Base-by-base conservation (phyloP, 2,329 filamentous ascomycete genomes). In the Epichloe gansuensis region DNA sequence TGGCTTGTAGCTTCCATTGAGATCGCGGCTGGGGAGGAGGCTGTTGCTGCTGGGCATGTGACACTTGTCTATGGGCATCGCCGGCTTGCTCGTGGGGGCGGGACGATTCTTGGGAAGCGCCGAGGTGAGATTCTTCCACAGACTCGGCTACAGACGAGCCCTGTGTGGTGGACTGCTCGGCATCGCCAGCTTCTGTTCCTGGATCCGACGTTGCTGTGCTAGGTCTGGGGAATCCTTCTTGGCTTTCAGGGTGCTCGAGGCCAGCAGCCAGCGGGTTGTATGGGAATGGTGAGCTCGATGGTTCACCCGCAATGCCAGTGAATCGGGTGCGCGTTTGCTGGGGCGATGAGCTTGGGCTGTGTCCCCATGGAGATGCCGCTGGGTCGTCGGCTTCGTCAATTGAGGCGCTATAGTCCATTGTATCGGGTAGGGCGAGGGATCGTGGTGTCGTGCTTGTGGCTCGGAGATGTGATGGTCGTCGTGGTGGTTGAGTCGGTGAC, bases 1-100 rank as follows among this genome's bases (percentile, higher is more conserved):
- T 98, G 46, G 87, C 90, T 66, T 95, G 90, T 39, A 98, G 78
- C 69, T 88, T 91, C 69, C 87, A 91, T 56, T 85, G 81, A 31
- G 87, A 84, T 52, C 81, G 78, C 44, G 80, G 72, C 11, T 74
- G 71, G 58, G 70, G 67, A 3, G 81, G 89, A 3, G 80, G 74
- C 55, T 72, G 70, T 52, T 73, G 74, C 55, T 72, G 70, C 56
- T 72, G 70, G 50, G 68, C 66, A 46, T 71, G 69, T n/a, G 55
- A 58, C 21, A 58, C 42, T 43, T 62, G 66, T 42, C 52, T 53
- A 12, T 54, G 55, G 37, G 56, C 41, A n/a, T 50, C 56, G 42
- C 54, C 53, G 39, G 55, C 51, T 17, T 60, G 61, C 12, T 35
- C 48, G n/a, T 31, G 42, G 1, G 17, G 21, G 8, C 46, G 42